Base-by-base conservation (phyloP, 768 basidiomycete genomes). In the Naganishia randhawae region DNA sequence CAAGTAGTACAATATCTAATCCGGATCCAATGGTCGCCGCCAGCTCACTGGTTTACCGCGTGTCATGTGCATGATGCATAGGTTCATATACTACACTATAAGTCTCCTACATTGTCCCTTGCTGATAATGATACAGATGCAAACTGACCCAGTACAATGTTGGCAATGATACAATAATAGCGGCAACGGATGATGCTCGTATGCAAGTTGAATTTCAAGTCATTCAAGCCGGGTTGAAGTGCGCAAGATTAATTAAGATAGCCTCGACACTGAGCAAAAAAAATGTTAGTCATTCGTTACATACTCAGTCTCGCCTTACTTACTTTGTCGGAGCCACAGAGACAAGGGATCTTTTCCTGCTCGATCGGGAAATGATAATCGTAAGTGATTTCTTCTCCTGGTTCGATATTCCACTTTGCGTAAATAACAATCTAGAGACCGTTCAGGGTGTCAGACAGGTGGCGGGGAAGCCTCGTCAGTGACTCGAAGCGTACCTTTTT, bases 311-410 rank as follows among this genome's bases (percentile, higher is more conserved):
- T 19, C n/a, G 22, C 2, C 71, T 72, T 32, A 73, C 77, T 50
- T 73, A 72, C 37, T 75, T 66, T 63, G 71, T 69, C 83, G 74
- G 92, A 89, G 74, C 94, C 89, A 76, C 92, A 95, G 31, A 93
- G 83, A 83, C 92, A 93, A 66, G 89, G 89, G 74, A 94, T 93
- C 83, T 80, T 71, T 74, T 95, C 94, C 83, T 94, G 92, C 82
- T 99, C 96, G 77, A 96, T 89, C 50, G 96, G 95, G 83, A 99
- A 99, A 81, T 98, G 94, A 82, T 99, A 99, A 83, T 99, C 91
- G 82, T 96, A 95, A 63, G 94, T 96, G 76, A 98, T 95, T 82
- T 99, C 96, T 76, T 96, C 93, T 62, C 96, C 96, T 27, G 94
- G 87, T 73, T 95, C 89, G 74, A 99, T 93, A 73, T 90, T 90